Evolutionary conservation across 2,329 filamentous ascomycete species (phyloP), one percentile per base, ranked within the genome.

Genomic region (Alternaria metachromatica): DNA sequence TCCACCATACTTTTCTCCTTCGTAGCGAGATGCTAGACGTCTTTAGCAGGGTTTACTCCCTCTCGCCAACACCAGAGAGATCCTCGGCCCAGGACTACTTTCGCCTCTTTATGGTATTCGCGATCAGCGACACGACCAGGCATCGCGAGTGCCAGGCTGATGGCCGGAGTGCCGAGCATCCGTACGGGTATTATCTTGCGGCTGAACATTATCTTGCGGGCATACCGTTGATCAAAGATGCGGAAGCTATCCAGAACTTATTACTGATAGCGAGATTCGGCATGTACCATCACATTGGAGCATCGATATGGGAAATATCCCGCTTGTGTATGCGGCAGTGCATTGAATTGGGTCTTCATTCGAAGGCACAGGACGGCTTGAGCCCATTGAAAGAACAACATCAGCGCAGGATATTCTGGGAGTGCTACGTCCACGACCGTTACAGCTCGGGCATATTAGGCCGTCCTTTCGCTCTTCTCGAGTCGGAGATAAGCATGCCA

Each of bases 361-460:
- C 63, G 6, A 60, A 53, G 15, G 63, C 66, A 8, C 33, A 54
- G 3, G 53, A 55, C 2, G 26, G 33, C 3, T 53, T 63, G 0
- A 58, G 65, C 4, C 67, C 74, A 0, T 33, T 82, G 6, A 65
- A 78, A 11, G 78, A 81, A 28, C 81, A 83, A 48, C 72, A 80
- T 13, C 74, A 72, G 33, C 75, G 81, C 1, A 71, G 82, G 2
- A 77, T 84, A 1, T 84, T 84, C 64, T 84, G 82, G 82, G 75
- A 82, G 43, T 82, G 80, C 64, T 84, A 84, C 55, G 74, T 83
- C n/a, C 78, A 83, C 13, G 82, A 83, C 60, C 72, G 82, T 18
- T 83, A 84, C 46, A 83, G 79, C 62, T 84, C 82, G 2, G 78
- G 76, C 0, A 81, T 80, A 2, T 70, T 84, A 0, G 79, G 77